These are phyloP conservation scores for Suillus americanus DNA, from an alignment of 768 basidiomycete genomes.

Conservation along the genomic window DNA sequence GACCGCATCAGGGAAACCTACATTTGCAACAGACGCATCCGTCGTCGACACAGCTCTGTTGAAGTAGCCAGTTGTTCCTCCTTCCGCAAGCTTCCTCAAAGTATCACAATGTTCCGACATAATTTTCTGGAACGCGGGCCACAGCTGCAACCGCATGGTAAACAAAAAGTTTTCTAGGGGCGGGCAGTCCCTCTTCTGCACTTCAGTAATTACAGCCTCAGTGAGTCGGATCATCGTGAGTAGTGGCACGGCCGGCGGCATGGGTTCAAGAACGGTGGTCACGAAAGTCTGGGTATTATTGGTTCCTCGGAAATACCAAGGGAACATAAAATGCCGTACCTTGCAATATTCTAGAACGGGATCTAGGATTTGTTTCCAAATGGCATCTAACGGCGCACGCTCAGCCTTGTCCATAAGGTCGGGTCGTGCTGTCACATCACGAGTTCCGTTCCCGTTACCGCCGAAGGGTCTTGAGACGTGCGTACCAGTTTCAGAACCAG, in stretches of 20 bases:
- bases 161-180: conserved; percentile 85
- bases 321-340: conserved; percentile 38
- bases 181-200: conserved; percentile 74
- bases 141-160: conserved; percentile 79
- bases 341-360: conserved; percentile 86
- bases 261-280: conserved; percentile 64
- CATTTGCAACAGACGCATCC: conserved; percentile 64
- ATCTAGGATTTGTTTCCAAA: conserved; percentile 94
- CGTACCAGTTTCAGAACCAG: conserved; percentile 51
- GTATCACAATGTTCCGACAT: conserved; percentile 84
- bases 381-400: conserved; percentile 52
- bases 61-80: conserved; percentile 60
- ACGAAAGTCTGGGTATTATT: conserved; percentile 57
- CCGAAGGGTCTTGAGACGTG: conserved; percentile 26
- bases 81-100: conserved; percentile 81
- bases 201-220: conserved; percentile 73
- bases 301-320: not conserved
- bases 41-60: conserved; percentile 62
- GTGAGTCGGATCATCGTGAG: conserved; percentile 91
- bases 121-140: conserved; percentile 90
- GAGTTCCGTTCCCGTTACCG: conserved; percentile 20
- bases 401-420: conserved; percentile 54
- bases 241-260: conserved; percentile 73
- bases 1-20: conserved; percentile 30
- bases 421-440: conserved; percentile 25